phyloP scores from a whole-genome alignment of 495 filamentous ascomycete species.

The Rostrohypoxylon terebratum region DNA sequence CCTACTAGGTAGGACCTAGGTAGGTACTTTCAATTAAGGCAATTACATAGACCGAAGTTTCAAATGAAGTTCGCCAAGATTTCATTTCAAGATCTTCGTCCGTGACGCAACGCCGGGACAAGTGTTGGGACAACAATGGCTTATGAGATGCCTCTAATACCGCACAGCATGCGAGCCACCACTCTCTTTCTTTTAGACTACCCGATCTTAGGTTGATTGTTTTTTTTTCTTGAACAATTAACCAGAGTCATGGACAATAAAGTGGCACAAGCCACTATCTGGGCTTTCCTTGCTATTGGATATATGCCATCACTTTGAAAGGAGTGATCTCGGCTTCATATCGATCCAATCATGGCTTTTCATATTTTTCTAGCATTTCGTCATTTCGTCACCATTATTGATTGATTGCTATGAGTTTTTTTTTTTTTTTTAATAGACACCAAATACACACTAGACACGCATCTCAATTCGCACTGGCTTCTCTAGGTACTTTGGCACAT shows the following conservation, averaged over 20 bases:
- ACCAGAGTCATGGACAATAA: neutral
- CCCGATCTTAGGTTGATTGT: conserved; percentile 11
- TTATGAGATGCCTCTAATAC: conserved; percentile 1
- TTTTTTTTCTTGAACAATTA: neutral
- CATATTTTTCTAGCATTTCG: neutral
- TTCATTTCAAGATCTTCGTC: conserved; percentile 8
- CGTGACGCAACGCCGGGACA: conserved; percentile 5
- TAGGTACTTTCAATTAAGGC: neutral
- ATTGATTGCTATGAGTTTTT: neutral
- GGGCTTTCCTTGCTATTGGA: neutral
- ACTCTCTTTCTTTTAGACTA: conserved; percentile 5
- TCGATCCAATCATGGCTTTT: neutral
- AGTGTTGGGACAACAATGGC: neutral
- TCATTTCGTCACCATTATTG: neutral
- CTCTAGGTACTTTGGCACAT: neutral
- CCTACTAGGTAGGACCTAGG: too few relatives aligned
- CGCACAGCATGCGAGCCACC: neutral
- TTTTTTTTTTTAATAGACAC: too few relatives aligned
- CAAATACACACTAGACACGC: neutral
- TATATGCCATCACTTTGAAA: neutral
- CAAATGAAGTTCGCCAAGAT: conserved; percentile 24
- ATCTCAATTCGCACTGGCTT: neutral
- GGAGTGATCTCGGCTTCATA: neutral
- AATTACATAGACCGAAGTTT: conserved; percentile 16
- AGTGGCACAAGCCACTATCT: neutral